Base-by-base conservation (phyloP, 805 yeast species). In the Ogataea thermomethanolica region DNA sequence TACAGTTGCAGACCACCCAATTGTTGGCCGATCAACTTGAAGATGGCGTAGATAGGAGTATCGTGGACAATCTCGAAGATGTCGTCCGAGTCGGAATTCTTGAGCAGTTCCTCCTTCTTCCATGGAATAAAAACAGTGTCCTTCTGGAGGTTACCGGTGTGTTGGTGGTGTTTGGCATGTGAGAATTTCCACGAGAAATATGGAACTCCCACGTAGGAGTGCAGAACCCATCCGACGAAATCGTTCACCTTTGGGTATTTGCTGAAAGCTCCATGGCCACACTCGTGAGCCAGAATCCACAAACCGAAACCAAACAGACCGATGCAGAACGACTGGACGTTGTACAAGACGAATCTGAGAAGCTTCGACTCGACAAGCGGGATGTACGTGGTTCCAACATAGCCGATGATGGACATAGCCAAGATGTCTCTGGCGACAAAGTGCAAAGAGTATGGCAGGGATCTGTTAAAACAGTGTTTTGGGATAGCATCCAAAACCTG, bases 251-350 rank as follows among this genome's bases (percentile, higher is more conserved):
- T 58, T 43, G 64, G 67, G 52, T 74, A 74, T 50, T 77, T 79
- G 27, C 78, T 70, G 55, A 78, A 78, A 13, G 82, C 82, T 37
- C 71, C 73, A 56, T 78, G 84, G 29, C 83, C 82, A 66, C 83
- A 78, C 61, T 76, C 81, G 56, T 76, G 82, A 33, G 80, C 81
- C 56, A 78, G 59, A 46, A 78, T 74, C 83, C 82, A 78, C 37
- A 76, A 58, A 31, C 84, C 83, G 41, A 75, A 70, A 6, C 78
- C 77, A 48, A 74, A 69, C 43, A 75, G 62, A 39, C 80, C 75
- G 48, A 67, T 61, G 44, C 56, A 43, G 49, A 59, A 63, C 31
- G 71, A 59, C 48, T 70, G 65, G 21, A 63, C 54, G 39, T 53
- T 49, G 76, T 74, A 75, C 7, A 68, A 58, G 1, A 60, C 63